Conservation (phyloP, 495 filamentous ascomycete species). For the Trichoderma virens region DNA sequence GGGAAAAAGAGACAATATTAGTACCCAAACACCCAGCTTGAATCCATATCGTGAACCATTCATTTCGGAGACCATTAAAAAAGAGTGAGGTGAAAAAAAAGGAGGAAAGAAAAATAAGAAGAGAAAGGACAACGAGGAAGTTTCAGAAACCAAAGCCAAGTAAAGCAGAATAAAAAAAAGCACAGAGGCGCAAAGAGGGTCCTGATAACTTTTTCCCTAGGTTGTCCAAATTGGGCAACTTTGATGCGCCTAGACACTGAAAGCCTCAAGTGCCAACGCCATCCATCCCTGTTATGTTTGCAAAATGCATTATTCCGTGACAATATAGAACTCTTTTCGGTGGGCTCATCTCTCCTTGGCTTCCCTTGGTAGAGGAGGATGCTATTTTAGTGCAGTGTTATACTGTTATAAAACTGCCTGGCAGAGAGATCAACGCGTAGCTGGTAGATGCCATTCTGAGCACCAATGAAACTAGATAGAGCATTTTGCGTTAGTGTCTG, state of each 20-base stretch:
- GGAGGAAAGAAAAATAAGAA: background rate
- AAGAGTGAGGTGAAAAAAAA: background rate
- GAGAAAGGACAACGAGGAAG: background rate
- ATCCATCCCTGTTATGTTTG: background rate
- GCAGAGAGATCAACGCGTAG: slow-evolving; percentile 58
- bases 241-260: background rate
- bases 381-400: slow-evolving; percentile 44
- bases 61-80: background rate
- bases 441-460: slow-evolving; percentile 67
- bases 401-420: slow-evolving; percentile 56
- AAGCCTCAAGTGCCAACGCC: background rate
- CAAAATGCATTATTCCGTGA: background rate
- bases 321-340: background rate
- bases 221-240: background rate
- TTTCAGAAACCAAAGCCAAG: background rate
- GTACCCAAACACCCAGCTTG: background rate
- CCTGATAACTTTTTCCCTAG: background rate
- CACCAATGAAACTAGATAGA: slow-evolving; percentile 56
- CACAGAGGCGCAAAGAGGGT: background rate
- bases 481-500: background rate
- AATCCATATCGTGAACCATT: background rate
- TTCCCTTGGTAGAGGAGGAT: background rate
- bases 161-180: background rate
- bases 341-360: background rate
- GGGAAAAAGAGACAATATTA: background rate